Base-by-base conservation (phyloP, 306 rosid genomes). In the Castanea sativa region DNA sequence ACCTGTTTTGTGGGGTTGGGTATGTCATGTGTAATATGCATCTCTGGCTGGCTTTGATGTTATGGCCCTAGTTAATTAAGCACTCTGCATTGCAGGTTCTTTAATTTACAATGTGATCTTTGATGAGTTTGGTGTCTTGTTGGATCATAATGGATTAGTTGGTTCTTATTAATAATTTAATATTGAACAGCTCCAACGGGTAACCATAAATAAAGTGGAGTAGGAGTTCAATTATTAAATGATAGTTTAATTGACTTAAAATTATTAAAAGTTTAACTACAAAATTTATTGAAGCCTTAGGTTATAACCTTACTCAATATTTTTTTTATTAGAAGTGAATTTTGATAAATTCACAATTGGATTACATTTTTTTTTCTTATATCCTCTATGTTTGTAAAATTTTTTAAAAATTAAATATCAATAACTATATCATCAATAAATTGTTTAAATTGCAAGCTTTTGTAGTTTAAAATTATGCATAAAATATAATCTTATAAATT, bases 71-170 rank as follows among this genome's bases (percentile, higher is more conserved):
- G 7, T 38, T 38, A 7, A 38, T 38, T 25, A 14, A 61, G 68
- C 68, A 23, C 38, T 12, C 3, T 59, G 53, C 45, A 38, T 1
- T 59, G 53, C 45, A 38, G 53, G 53, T 4, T 59, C 35, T 19
- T 12, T 38, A 38, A 38, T 2, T 10, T 18, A 14, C 23, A 33
- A 3, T 68, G 20, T 68, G 0, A n/a, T 69, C 49, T 15, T 32
- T 71, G 74, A 23, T 71, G 76, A 68, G 69, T 45, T 73, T 52
- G 43, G 64, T 65, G 73, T 73, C 56, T 77, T 29, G 82, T 52
- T 77, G 79, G 21, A 30, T 38, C 75, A 55, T 73, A 73, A 82
- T 29, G 71, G 65, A 27, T 64, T 64, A 64, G 71, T 33, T 71
- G 77, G n/a, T 27, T 55, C 41, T 16, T 20, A 5, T 3, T 12